Base-by-base conservation (phyloP, 2,329 filamentous ascomycete species). In the Orbilia javanica region DNA sequence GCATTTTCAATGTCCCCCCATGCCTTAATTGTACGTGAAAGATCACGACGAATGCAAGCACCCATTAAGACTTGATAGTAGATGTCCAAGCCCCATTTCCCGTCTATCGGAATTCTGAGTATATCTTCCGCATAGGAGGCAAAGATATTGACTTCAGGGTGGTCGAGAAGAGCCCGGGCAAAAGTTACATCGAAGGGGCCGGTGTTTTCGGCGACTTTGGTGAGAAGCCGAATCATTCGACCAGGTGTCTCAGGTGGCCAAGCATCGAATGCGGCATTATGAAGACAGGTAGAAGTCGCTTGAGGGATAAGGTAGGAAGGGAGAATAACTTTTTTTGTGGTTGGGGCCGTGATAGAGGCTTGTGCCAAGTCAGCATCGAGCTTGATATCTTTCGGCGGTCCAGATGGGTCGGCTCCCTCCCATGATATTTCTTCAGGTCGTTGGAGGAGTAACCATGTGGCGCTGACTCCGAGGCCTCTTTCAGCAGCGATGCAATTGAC, bases 401-500 rank as follows among this genome's bases (percentile, higher is more conserved):
- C 55, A 27, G 34, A 3, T 3, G 39, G 46, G 6, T 20, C 10
- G 18, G 53, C 52, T 52, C 31, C 44, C 22, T 67, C 62, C 74
- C 74, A 78, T 1, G 74, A 63, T 27, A 78, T 71, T 31, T 71
- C 63, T 5, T 62, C 62, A 25, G 15, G 42, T 0, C 44, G 52
- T 20, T 52, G 74, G 39, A 78, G 74, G 11, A 78, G 52, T 5
- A 78, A 44, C 74, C 74, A 78, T 39, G 74, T 78, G 6, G 74
- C 74, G 31, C 74, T 78, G 22, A 78, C 74, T 7, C 74, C 74
- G 11, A 78, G 53, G 0, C 74, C 74, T 42, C 74, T 44, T 50
- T 78, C 74, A 1, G 74, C 67, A 20, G 74, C 74, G 18, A 78
- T 78, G n/a, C 48, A 78, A 31, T 78, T 78, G 4, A 78, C 74